Percentiles rank a stretch among this genome's conserved stretches.
phyloP scores from a whole-genome alignment of 2,329 filamentous ascomycete genomes.

The Trichoderma sp. region DNA sequence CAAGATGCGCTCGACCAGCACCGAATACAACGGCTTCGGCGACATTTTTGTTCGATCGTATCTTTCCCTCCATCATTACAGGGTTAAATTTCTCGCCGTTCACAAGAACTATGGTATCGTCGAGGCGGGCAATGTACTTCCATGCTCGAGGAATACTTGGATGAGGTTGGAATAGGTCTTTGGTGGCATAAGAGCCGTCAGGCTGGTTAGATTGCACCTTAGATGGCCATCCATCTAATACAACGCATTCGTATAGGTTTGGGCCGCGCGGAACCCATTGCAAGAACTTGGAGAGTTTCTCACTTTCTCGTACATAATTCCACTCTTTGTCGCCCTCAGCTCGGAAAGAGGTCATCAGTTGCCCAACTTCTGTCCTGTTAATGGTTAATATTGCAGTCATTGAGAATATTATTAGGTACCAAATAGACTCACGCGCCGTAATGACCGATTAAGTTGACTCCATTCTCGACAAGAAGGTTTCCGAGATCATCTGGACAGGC shows the following conservation, averaged over 20 bases:
- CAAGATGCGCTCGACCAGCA: conserved; percentile 53
- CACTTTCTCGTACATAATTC: conserved; percentile 10
- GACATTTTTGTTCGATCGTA: conserved; percentile 45
- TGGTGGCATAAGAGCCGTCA: conserved; percentile 61
- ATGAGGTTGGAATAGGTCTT: conserved; percentile 61
- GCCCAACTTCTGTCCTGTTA: background rate
- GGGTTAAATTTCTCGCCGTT: conserved; percentile 71
- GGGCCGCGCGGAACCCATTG: background rate
- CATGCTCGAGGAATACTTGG: conserved; percentile 51
- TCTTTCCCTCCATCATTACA: conserved; percentile 55
- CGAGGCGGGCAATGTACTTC: conserved; percentile 60
- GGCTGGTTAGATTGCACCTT: conserved; percentile 45
- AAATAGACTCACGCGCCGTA: conserved; percentile 6
- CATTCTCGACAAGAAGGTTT: conserved; percentile 1
- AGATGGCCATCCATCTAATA: conserved; percentile 3
- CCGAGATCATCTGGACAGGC: conserved; percentile 10
- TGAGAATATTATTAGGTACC: too few species aligned
- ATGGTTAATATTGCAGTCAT: background rate
- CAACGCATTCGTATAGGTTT: background rate
- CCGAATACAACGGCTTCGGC: conserved; percentile 62
- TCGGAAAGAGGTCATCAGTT: conserved; percentile 7
- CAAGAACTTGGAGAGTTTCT: background rate
- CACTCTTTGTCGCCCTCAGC: background rate
- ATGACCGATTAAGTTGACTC: background rate
- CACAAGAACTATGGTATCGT: conserved; percentile 59